Evolutionary conservation across 495 filamentous ascomycete species (phyloP), one percentile per base, ranked within the genome.

Genomic region (Xylaria flabelliformis): DNA sequence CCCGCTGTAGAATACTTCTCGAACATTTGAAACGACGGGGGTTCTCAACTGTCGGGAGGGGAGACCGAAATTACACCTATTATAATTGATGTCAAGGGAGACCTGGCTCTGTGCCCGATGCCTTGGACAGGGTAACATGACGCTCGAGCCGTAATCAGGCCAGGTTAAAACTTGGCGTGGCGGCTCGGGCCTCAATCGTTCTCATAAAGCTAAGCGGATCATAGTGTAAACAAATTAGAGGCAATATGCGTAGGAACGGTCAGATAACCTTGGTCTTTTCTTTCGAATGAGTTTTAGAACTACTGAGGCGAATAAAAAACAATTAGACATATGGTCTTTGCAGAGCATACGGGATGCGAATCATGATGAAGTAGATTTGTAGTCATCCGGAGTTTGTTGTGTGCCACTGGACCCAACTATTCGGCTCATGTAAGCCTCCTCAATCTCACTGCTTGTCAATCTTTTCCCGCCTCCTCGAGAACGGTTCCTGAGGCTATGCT

Each of bases 11-110:
- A 67, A 67, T 44, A 4, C 65, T 67, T 67, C 65, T 67, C 48
- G 65, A 67, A 67, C 29, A 3, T 55, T 67, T 67, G 65, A 67
- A 67, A 67, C 65, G 34, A 50, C 50, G 65, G 36, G 64, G 64
- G 64, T 53, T 39, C 32, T 42, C 6, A 26, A 46, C 39, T 53
- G 48, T 67, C 50, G 65, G 65, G 32, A 55, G 48, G 29, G 19
- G 12, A 41, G 50, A 17, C 65, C 65, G 50, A 56, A 42, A 67
- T 56, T 67, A 42, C 34, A 51, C 44, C 44, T 12, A 21, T 7
- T 26, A 36, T 53, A 46, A 17, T 39, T 26, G 46, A 46, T 42
- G 39, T 42, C 61, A 42, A 64, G 61, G 61, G 24, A 44, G 61
- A 29, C 44, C 44, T 53, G 64, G 26, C 2, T 13, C 3, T 41